A percentile compares a stretch with the other conserved stretches of the same genome.
Evolutionary conservation across 257 asterid species (phyloP).

Genomic region (Jacaranda copaia): DNA sequence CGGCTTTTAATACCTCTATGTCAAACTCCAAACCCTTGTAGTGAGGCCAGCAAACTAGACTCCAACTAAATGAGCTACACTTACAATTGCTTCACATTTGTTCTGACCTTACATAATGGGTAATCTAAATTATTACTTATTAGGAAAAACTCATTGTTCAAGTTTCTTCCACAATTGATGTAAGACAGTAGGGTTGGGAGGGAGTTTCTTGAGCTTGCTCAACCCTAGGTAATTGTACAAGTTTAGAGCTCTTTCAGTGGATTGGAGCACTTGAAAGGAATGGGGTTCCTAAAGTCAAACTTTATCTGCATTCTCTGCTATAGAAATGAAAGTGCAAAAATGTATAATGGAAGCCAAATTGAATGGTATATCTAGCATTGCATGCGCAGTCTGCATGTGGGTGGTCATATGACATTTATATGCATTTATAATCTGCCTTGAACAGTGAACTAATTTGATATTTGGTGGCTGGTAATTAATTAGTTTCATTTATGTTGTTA

Average conservation of each 20-base stretch:
- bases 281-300: background rate
- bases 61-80: too few relatives aligned
- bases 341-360: background rate
- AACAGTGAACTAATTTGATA: conserved; percentile 13
- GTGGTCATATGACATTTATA: background rate
- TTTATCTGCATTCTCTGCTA: conserved; percentile 1
- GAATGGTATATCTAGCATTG: background rate
- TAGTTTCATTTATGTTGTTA: conserved; percentile 33
- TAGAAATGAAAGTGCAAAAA: background rate
- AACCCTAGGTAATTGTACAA: too few relatives aligned
- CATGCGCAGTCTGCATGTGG: background rate
- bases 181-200: too few relatives aligned
- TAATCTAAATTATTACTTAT: too few relatives aligned
- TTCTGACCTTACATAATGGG: too few relatives aligned
- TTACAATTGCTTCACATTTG: too few relatives aligned
- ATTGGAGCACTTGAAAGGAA: background rate
- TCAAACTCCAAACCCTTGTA: too few relatives aligned
- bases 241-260: background rate
- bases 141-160: too few relatives aligned
- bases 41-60: too few relatives aligned
- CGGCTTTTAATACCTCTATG: too few relatives aligned
- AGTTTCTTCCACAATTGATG: too few relatives aligned
- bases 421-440: conserved; percentile 16
- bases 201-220: too few relatives aligned
- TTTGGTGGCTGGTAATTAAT: conserved; percentile 10